These are phyloP conservation scores for Pinus tabuliformis DNA, from an alignment of 75 land plant genomes.

Conservation along the genomic window DNA sequence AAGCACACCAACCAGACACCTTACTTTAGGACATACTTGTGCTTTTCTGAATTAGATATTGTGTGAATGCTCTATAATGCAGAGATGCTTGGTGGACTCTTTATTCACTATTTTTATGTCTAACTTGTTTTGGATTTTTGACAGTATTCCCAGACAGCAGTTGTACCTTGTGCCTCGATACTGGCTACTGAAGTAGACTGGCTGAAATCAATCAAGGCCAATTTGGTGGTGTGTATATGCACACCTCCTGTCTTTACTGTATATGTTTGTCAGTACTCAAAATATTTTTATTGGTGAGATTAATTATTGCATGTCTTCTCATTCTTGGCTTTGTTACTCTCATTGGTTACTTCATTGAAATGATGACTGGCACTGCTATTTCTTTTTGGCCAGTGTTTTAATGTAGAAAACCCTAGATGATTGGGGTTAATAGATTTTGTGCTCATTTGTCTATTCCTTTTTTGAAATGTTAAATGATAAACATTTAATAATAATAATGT, in stretches of 20 bases:
- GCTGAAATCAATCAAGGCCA: conserved; percentile 89
- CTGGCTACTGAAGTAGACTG: conserved; percentile 84
- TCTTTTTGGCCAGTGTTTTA: too few species aligned
- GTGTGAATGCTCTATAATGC: background rate
- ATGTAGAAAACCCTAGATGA: background rate
- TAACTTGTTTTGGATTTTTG: background rate
- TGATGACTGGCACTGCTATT: background rate
- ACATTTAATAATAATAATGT: background rate
- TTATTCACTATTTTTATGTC: background rate
- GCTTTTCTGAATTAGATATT: background rate
- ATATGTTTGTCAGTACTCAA: background rate
- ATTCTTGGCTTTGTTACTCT: background rate
- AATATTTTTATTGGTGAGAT: background rate
- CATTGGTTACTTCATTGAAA: background rate
- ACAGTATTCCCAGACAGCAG: conserved; percentile 92
- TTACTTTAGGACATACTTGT: too few species aligned
- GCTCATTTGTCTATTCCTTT: background rate
- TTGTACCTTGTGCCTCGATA: conserved; percentile 81
- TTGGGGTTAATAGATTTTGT: background rate
- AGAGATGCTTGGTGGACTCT: background rate
- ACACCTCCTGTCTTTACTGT: background rate
- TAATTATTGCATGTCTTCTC: background rate
- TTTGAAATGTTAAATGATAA: background rate
- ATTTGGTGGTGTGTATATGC: conserved; percentile 74
- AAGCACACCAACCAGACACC: too few species aligned